Percentiles rank a stretch among this genome's conserved stretches.
Conservation (phyloP, 2,329 filamentous ascomycete species). For the Bipolaris victoriae region DNA sequence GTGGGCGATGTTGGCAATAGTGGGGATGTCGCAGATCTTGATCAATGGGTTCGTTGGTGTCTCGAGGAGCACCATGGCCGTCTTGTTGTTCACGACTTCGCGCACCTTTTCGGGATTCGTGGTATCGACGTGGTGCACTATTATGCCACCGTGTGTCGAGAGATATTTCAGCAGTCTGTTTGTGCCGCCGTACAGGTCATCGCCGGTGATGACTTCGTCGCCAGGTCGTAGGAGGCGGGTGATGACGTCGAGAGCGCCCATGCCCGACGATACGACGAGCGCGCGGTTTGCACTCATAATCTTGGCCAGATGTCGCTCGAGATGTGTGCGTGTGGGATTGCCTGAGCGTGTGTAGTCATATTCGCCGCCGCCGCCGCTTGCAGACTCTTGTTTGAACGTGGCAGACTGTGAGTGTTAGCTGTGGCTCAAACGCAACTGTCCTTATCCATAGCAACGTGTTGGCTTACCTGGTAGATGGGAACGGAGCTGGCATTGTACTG, state of each 20-base stretch:
- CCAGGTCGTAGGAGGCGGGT: conserved; percentile 87
- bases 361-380: conserved; percentile 77
- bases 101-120: conserved; percentile 76
- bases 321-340: conserved; percentile 93
- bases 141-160: conserved; percentile 84
- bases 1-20: conserved; percentile 78
- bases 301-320: conserved; percentile 96
- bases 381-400: conserved; percentile 93
- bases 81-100: conserved; percentile 75
- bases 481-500: conserved; percentile 97
- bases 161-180: conserved; percentile 93
- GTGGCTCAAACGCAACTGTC: not conserved
- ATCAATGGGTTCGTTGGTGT: conserved; percentile 97
- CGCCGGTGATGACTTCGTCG: conserved; percentile 95
- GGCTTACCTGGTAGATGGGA: conserved; percentile 85
- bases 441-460: not conserved
- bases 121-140: conserved; percentile 96
- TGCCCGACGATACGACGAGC: conserved; percentile 92
- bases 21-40: conserved; percentile 91
- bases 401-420: conserved; percentile 68
- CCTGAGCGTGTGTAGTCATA: conserved; percentile 99
- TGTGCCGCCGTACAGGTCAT: conserved; percentile 95
- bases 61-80: conserved; percentile 93
- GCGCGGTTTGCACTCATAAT: conserved; percentile 96
- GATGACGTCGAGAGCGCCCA: conserved; percentile 97